A percentile compares a stretch with the other conserved stretches of the same genome.
These are phyloP conservation scores for Fusarium sp. DNA, from an alignment of 2,329 filamentous ascomycete genomes.

Conservation along the genomic window DNA sequence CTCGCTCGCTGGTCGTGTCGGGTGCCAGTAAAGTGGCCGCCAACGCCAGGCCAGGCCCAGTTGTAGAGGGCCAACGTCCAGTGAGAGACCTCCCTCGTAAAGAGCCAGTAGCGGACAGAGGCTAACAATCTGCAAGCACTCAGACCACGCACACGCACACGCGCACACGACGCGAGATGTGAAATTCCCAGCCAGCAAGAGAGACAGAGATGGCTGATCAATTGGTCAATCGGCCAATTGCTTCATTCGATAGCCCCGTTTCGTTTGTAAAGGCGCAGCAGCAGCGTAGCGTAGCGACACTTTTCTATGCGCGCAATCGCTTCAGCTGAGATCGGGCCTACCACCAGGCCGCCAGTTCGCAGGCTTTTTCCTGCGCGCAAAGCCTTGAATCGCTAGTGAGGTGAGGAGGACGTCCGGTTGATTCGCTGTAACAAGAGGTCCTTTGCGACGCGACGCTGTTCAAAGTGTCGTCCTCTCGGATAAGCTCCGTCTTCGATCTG, in stretches of 20 bases:
- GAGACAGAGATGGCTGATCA: background rate
- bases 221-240: slow-evolving; percentile 14
- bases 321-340: slow-evolving; percentile 4
- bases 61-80: slow-evolving; percentile 22
- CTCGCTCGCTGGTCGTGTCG: background rate
- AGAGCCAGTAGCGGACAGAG: slow-evolving; percentile 27
- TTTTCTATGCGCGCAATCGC: slow-evolving; percentile 15
- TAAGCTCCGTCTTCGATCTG: slow-evolving; percentile 8
- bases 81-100: slow-evolving; percentile 22
- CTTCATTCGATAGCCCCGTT: slow-evolving; percentile 10
- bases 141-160: slow-evolving; percentile 26
- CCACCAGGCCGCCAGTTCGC: background rate
- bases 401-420: background rate
- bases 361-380: slow-evolving; percentile 14
- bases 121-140: slow-evolving; percentile 29
- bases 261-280: background rate
- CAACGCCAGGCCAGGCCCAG: slow-evolving; percentile 31
- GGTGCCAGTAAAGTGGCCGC: slow-evolving; percentile 29
- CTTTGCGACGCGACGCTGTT: slow-evolving; percentile 16
- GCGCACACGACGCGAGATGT: slow-evolving; percentile 11
- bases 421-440: background rate
- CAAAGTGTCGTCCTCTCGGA: slow-evolving; percentile 9
- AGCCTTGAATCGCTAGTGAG: background rate
- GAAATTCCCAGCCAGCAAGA: slow-evolving; percentile 6
- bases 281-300: background rate